Conservation (phyloP, 371 early-diverging fungal species). For the Apophysomyces sp. region DNA sequence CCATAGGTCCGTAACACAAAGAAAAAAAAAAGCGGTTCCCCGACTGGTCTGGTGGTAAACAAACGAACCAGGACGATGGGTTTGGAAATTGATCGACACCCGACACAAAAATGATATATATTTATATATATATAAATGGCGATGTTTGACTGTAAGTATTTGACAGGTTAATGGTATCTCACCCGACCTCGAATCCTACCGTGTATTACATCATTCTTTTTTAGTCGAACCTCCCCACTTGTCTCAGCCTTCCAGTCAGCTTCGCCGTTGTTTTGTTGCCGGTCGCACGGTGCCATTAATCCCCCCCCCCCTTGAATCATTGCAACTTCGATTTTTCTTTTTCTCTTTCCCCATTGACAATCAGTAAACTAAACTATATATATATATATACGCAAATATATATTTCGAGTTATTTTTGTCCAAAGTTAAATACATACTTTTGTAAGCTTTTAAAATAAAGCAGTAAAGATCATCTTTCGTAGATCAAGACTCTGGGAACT, state of each 20-base stretch:
- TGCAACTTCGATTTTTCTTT: neutral
- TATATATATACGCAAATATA: neutral
- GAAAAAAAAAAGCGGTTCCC: neutral
- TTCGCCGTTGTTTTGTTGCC: neutral
- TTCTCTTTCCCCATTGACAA: neutral
- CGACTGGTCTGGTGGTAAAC: constrained; percentile 2
- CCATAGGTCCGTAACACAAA: neutral
- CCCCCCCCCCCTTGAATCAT: neutral
- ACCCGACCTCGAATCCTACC: too few relatives aligned
- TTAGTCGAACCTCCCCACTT: neutral
- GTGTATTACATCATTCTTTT: neutral
- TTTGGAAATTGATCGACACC: neutral
- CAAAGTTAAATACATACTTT: too few relatives aligned
- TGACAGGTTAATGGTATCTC: too few relatives aligned
- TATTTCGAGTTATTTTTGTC: neutral
- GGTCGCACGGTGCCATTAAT: neutral
- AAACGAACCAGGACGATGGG: neutral
- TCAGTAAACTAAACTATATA: constrained; percentile 16
- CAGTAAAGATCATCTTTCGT: neutral
- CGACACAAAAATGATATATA: too few relatives aligned
- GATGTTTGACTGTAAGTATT: neutral
- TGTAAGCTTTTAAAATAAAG: too few relatives aligned
- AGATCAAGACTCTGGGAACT: neutral
- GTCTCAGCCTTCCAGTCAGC: neutral
- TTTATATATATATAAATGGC: neutral